Base-by-base conservation (phyloP, 78 protist genomes). In the Anaeramoeba flamelloides region DNA sequence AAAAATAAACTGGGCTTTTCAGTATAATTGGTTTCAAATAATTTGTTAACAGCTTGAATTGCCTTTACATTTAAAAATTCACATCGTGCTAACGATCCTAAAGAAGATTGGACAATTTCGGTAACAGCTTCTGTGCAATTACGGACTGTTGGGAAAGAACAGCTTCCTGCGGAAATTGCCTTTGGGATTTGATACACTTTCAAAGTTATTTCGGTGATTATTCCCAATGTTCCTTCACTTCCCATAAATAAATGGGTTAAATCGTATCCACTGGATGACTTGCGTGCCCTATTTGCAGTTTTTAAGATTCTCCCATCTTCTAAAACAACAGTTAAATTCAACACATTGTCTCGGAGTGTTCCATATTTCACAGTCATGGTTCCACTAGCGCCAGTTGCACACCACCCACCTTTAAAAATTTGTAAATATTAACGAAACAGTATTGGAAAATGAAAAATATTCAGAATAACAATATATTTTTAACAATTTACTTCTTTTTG, bases 161-260 rank as follows among this genome's bases (percentile, higher is more conserved):
- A n/a, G n/a, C n/a, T n/a, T n/a, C n/a, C n/a, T n/a, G n/a, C n/a
- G n/a, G n/a, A n/a, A n/a, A n/a, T 37, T n/a, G 84, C 79, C 31
- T 74, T 53, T 0, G 82, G 87, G 32, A 38, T 1, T 1, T 40
- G 37, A 33, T 79, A 77, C 39, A 85, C 74, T 3, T 38, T 1
- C 4, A 85, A n/a, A 1, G 17, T 2, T 12, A 76, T 86, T 40
- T 89, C 91, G 0, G 91, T 86, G 37, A 90, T 77, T 30, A 93
- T 65, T 65, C 94, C 96, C 31, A 93, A 80, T 4, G 96, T 91
- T 12, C 96, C 96, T 41, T 92, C 96, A 0, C 90, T 32, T 0
- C 96, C 96, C 40, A 90, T 74, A 37, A 89, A 88, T n/a, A 93
- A 79, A 39, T 81, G 84, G n/a, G 89, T 93, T 33, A 93, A 39